Evolutionary conservation across 345 rosid species (phyloP), one percentile per base, ranked within the genome.

Genomic region (Gossypium sturtianum): DNA sequence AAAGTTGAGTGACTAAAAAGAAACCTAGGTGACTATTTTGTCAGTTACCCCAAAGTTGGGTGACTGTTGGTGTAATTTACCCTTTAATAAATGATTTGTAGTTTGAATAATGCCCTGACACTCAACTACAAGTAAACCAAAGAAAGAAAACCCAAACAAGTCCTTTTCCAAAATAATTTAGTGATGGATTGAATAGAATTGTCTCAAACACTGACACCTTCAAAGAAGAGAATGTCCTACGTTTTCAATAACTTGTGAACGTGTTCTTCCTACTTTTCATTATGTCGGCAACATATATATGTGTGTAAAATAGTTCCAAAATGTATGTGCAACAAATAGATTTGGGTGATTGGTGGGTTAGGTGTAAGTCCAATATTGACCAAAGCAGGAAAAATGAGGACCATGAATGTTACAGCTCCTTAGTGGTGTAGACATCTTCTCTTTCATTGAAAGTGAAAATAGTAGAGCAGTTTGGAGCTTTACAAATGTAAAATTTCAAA

Each of bases 331-430:
- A 53, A n/a, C 15, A 19, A 7, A 12, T 9, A 19, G 57, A 71
- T 11, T 45, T 8, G 25, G 72, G 16, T 48, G 1, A 43, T 9
- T 68, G 53, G 29, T 44, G 75, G 70, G 76, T 77, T 80, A 80
- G 83, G 80, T 80, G 27, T 7, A 74, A 77, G 12, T 69, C 76
- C 78, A 77, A 54, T 70, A 20, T 19, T 9, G 54, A 23, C 17
- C 20, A 57, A 56, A 43, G 65, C 22, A 43, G 66, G 67, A 51
- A 49, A 34, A 29, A n/a, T 19, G 23, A 49, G 59, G 66, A 72
- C 74, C 75, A 60, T 64, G 76, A 70, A 47, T 51, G 13, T 20
- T 20, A 45, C 51, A 22, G 15, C 2, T 34, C 5, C 48, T 2
- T 29, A 15, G 70, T 41, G 71, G 57, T n/a, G 20, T 17, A 71